Percentiles rank a stretch among this genome's conserved stretches.
phyloP scores from a whole-genome alignment of 2,329 filamentous ascomycete species.

The Neopestalotiopsis clavispora region DNA sequence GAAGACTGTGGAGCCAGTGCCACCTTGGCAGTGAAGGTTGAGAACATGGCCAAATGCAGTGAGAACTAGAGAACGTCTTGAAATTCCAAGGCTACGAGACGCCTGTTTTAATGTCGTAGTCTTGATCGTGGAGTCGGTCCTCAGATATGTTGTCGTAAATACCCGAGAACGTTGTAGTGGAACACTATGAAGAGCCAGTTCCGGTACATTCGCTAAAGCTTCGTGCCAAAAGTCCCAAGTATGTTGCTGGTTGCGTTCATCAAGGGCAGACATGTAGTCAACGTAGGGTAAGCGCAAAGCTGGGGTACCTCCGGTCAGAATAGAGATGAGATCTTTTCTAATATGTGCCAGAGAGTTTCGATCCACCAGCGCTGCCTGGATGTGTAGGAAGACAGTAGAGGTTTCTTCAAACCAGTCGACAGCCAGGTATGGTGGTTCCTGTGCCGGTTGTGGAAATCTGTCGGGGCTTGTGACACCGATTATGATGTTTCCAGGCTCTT shows the following conservation, averaged over 20 bases:
- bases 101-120: neutral
- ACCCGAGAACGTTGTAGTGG: constrained; percentile 6
- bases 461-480: neutral
- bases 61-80: constrained; percentile 12
- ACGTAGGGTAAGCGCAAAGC: constrained; percentile 5
- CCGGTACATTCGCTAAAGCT: constrained; percentile 2
- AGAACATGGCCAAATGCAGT: constrained; percentile 17
- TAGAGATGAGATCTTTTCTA: constrained; percentile 2
- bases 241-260: neutral
- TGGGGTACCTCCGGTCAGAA: constrained; percentile 9
- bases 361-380: neutral
- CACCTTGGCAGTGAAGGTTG: constrained; percentile 15
- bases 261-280: neutral
- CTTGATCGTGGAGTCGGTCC: neutral
- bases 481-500: neutral
- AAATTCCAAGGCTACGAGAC: constrained; percentile 5
- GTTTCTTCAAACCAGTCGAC: constrained; percentile 5
- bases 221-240: constrained; percentile 14
- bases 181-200: constrained; percentile 13
- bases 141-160: neutral
- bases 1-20: constrained; percentile 10
- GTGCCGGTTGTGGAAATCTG: neutral
- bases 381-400: constrained; percentile 1
- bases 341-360: constrained; percentile 5
- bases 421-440: constrained; percentile 2